Base-by-base conservation (phyloP, 1,284 basidiomycete species). In the Cryptococcus sp. region DNA sequence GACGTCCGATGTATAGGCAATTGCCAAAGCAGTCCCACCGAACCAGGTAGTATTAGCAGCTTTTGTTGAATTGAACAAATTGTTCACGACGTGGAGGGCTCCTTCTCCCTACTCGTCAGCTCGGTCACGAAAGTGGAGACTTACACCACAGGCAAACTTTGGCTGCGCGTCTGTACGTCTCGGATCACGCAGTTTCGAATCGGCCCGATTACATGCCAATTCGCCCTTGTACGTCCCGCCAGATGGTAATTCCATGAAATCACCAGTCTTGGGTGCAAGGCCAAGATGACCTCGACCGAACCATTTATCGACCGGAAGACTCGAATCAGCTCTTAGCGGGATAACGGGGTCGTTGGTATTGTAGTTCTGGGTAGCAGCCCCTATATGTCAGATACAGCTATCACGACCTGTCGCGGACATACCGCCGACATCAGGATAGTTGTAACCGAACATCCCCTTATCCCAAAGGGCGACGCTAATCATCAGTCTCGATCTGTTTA, bases 1-100 rank as follows among this genome's bases (percentile, higher is more conserved):
- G 14, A 76, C 78, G 61, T 87, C 77, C 54, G 62, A 58, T 64
- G 85, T 82, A 77, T 88, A 86, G 10, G 83, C 81, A 57, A 88
- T 87, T 2, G 80, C 83, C 9, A 41, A 19, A 9, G 39, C 39
- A 13, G 39, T 41, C 7, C 39, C 39, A 19, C 39, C 39, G 39
- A 41, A 41, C 39, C 39, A 41, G 76, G 85, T 32, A 72, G 72
- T 0, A 71, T 53, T 10, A 67, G 64, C 53, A 1, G 31, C 19
- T 21, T 41, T 14, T 13, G 11, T 41, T 19, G 39, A 41, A 19
- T 41, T 21, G 39, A 41, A 41, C 11, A 21, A 9, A 21, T 41
- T 41, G 45, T 62, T 60, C 47, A 59, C 55, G 32, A 48, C 47
- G 45, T 60, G 60, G 19, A 64, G 40, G 31, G 58, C 58, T 11